A percentile compares a stretch with the other conserved stretches of the same genome.
Conservation (phyloP, 2,329 filamentous ascomycete genomes). For the Neurospora sp. region DNA sequence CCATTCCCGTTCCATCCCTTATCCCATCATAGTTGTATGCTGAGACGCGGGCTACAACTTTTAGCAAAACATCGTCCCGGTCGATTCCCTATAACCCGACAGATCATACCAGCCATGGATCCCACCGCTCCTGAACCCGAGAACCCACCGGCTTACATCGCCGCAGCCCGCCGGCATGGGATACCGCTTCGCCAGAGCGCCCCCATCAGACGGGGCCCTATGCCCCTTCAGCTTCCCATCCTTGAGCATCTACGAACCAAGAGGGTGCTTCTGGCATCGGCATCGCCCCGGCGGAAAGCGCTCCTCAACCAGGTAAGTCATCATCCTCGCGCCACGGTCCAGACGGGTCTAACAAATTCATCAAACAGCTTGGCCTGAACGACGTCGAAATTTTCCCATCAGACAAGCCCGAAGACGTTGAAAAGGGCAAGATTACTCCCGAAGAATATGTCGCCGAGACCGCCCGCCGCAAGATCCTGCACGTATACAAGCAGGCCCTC, state of each 20-base stretch:
- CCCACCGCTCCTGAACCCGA: constrained; percentile 22
- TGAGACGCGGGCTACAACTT: not conserved
- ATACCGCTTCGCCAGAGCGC: constrained; percentile 24
- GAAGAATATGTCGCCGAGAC: constrained; percentile 89
- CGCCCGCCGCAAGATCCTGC: constrained; percentile 70
- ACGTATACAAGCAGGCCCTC: constrained; percentile 49
- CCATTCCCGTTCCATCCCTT: not conserved
- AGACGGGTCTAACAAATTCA: not conserved
- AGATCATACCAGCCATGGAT: constrained; percentile 14
- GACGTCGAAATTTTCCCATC: constrained; percentile 81
- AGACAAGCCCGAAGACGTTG: constrained; percentile 72
- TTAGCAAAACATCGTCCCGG: not conserved
- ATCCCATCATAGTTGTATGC: not conserved
- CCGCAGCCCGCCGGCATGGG: constrained; percentile 30
- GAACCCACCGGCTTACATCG: constrained; percentile 36
- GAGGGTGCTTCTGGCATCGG: constrained; percentile 80
- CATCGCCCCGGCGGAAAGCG: constrained; percentile 74
- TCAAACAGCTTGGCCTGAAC: constrained; percentile 58
- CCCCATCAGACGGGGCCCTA: constrained; percentile 39
- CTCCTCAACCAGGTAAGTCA: constrained; percentile 58
- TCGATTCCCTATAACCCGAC: not conserved
- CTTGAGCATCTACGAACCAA: constrained; percentile 66
- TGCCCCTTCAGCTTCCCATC: constrained; percentile 70
- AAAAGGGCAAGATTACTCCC: constrained; percentile 63
- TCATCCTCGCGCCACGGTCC: not conserved